Percentiles rank a stretch among this genome's conserved stretches.
phyloP scores from a whole-genome alignment of 1,284 basidiomycete species.

The Cutaneotrichosporon curvatum region DNA sequence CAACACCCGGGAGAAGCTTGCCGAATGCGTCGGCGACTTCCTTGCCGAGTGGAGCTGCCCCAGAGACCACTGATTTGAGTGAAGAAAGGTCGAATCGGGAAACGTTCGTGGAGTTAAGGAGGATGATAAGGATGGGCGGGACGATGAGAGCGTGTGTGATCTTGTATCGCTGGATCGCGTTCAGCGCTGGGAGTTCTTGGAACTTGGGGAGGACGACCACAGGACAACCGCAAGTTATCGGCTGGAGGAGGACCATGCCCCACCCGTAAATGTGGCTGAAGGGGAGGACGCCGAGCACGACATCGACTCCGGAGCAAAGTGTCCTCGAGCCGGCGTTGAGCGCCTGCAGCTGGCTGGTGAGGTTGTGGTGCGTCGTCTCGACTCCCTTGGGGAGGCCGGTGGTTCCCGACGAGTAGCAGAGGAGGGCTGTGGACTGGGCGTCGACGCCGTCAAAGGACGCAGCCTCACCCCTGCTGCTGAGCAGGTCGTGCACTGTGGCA shows the following conservation, averaged over 20 bases:
- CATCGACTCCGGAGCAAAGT: slow-evolving; percentile 4
- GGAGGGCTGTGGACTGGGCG: slow-evolving; percentile 13
- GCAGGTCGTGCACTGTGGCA: background rate
- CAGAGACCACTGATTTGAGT: slow-evolving; percentile 59
- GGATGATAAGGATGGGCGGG: slow-evolving; percentile 68
- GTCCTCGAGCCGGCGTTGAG: background rate
- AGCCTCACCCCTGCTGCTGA: background rate
- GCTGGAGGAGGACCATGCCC: slow-evolving; percentile 53
- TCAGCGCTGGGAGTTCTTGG: slow-evolving; percentile 52
- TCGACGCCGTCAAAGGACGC: slow-evolving; percentile 7
- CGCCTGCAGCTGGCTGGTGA: slow-evolving; percentile 43
- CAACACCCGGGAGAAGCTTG: slow-evolving; percentile 17
- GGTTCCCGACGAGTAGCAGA: slow-evolving; percentile 66
- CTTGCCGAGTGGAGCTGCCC: slow-evolving; percentile 70
- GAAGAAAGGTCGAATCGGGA: slow-evolving; percentile 63
- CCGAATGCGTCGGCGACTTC: slow-evolving; percentile 32
- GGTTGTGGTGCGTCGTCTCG: slow-evolving; percentile 58
- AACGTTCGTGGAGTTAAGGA: slow-evolving; percentile 51
- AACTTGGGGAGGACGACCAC: slow-evolving; percentile 65
- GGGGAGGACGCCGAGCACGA: slow-evolving; percentile 14
- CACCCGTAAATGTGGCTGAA: slow-evolving; percentile 18
- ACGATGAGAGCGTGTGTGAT: slow-evolving; percentile 63
- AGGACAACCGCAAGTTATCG: slow-evolving; percentile 55
- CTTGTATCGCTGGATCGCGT: slow-evolving; percentile 61
- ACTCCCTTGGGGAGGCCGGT: slow-evolving; percentile 40